Conservation (phyloP, 768 basidiomycete genomes). For the Leccinum rimulosum region DNA sequence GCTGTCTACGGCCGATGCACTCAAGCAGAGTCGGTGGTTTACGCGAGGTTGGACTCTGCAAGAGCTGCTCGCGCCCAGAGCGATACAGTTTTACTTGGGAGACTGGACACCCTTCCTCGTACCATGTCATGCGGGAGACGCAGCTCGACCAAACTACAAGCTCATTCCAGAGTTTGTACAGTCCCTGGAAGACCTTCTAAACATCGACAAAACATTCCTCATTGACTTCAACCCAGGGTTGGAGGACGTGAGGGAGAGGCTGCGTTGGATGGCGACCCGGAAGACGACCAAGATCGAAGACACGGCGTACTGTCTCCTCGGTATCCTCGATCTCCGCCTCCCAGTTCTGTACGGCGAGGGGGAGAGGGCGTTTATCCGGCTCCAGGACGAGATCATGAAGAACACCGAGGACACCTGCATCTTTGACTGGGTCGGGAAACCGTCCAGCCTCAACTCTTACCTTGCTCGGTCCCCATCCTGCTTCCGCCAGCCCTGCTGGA, state of each 20-base stretch:
- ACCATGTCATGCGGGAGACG: background rate
- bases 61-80: slow-evolving; percentile 26
- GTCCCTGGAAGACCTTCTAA: slow-evolving; percentile 12
- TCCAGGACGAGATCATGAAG: slow-evolving; percentile 30
- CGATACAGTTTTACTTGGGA: slow-evolving; percentile 24
- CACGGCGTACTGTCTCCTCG: slow-evolving; percentile 30
- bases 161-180: slow-evolving; percentile 19
- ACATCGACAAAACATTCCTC: slow-evolving; percentile 22
- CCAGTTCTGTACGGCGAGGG: slow-evolving; percentile 31
- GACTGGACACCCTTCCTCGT: slow-evolving; percentile 24
- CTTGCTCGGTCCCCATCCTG: slow-evolving; percentile 25
- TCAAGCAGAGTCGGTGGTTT: slow-evolving; percentile 25
- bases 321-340: slow-evolving; percentile 25
- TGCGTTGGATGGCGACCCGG: slow-evolving; percentile 29
- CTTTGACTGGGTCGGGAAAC: slow-evolving; percentile 29
- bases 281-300: slow-evolving; percentile 30
- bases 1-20: slow-evolving; percentile 7
- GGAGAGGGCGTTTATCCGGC: slow-evolving; percentile 21
- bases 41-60: slow-evolving; percentile 30
- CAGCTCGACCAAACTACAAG: slow-evolving; percentile 21
- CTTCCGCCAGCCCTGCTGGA: slow-evolving; percentile 16
- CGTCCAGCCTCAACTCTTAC: slow-evolving; percentile 27
- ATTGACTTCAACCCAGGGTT: slow-evolving; percentile 25
- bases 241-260: slow-evolving; percentile 23
- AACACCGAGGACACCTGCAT: slow-evolving; percentile 24